Percentiles rank a stretch among this genome's conserved stretches.
Evolutionary conservation across 2,329 filamentous ascomycete genomes (phyloP).

Genomic region (Talaromyces sp.): DNA sequence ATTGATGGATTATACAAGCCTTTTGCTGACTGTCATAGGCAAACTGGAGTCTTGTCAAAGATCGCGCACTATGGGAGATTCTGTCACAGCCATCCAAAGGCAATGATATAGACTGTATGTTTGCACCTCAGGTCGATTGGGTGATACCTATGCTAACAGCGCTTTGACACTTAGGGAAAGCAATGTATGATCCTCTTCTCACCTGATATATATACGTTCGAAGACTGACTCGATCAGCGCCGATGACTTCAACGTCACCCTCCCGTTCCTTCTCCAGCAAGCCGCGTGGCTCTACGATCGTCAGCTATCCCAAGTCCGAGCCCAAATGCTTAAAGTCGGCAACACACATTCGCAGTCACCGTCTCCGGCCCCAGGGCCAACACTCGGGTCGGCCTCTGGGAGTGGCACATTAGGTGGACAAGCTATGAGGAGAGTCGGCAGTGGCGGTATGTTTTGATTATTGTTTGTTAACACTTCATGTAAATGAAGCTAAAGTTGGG

Average conservation of each 20-base stretch:
- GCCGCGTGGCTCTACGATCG: constrained; percentile 90
- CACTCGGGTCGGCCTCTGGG: constrained; percentile 37
- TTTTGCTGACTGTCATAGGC: constrained; percentile 53
- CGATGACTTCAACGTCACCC: constrained; percentile 73
- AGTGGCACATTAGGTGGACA: constrained; percentile 39
- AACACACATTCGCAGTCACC: constrained; percentile 40
- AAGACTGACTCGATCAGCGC: constrained; percentile 51
- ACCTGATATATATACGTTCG: not conserved
- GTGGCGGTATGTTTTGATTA: constrained; percentile 27
- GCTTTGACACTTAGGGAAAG: constrained; percentile 59
- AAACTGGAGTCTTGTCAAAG: constrained; percentile 83
- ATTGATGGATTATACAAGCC: not conserved
- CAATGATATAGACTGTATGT: constrained; percentile 77
- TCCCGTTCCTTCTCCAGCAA: constrained; percentile 87
- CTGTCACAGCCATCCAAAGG: constrained; percentile 77
- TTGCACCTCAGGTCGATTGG: not conserved
- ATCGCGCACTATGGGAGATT: constrained; percentile 84
- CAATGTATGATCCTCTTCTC: constrained; percentile 54
- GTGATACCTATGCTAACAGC: constrained; percentile 11
- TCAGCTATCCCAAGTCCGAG: constrained; percentile 83
- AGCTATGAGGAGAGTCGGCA: constrained; percentile 30
- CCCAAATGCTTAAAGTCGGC: constrained; percentile 72
- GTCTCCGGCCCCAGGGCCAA: constrained; percentile 40
- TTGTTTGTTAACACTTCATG: not conserved
- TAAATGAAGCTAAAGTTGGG: not conserved